phyloP scores from a whole-genome alignment of 805 yeast species.

The Sporopachydermia lactativora region DNA sequence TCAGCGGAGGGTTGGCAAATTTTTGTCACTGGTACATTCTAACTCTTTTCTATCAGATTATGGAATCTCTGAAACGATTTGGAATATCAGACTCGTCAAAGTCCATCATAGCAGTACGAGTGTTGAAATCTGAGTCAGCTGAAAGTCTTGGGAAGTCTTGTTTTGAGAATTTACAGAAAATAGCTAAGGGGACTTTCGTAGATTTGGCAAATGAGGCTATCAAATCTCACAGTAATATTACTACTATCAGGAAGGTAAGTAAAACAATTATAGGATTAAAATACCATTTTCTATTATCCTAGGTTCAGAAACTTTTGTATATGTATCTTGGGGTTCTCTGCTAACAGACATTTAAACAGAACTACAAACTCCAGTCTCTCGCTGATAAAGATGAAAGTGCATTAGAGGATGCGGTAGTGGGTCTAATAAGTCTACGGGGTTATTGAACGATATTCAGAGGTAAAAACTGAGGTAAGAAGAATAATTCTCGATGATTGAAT shows the following conservation, averaged over 20 bases:
- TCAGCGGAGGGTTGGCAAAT: background rate
- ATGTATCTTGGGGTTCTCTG: too few relatives aligned
- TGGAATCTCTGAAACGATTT: constrained; percentile 56
- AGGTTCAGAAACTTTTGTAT: too few relatives aligned
- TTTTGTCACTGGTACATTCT: background rate
- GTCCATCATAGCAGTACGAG: constrained; percentile 37
- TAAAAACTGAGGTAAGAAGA: too few relatives aligned
- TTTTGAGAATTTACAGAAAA: constrained; percentile 10
- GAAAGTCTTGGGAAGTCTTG: constrained; percentile 9
- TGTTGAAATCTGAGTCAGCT: constrained; percentile 19
- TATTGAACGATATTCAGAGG: too few relatives aligned
- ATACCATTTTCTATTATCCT: too few relatives aligned
- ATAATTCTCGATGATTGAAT: constrained; percentile 9
- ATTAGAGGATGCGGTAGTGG: background rate
- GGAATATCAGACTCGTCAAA: constrained; percentile 43
- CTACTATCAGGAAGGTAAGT: constrained; percentile 20
- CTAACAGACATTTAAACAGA: background rate
- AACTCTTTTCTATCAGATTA: constrained; percentile 20
- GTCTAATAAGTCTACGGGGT: background rate
- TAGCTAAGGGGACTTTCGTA: constrained; percentile 22
- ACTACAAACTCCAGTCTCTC: constrained; percentile 2
- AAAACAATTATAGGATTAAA: constrained; percentile 2
- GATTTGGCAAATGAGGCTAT: constrained; percentile 22
- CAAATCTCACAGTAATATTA: constrained; percentile 19
- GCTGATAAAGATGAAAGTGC: background rate